A percentile compares a stretch with the other conserved stretches of the same genome.
phyloP scores from a whole-genome alignment of 441 rosid species.

The Arabidopsis hybrid region DNA sequence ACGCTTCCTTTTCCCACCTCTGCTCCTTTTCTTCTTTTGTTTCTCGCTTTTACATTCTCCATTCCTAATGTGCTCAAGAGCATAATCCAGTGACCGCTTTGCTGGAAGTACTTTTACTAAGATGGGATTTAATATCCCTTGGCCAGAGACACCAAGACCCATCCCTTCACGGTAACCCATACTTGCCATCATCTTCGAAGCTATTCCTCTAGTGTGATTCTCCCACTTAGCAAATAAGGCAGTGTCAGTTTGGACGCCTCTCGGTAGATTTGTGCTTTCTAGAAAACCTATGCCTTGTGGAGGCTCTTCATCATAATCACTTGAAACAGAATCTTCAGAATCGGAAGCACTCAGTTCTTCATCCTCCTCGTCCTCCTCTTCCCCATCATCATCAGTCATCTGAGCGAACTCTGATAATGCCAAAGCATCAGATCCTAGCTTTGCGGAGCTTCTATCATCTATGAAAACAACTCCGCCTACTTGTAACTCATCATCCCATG shows the following conservation, averaged over 20 bases:
- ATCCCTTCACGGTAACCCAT: slow-evolving; percentile 97
- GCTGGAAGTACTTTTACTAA: slow-evolving; percentile 83
- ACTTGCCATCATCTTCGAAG: slow-evolving; percentile 96
- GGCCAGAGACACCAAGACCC: slow-evolving; percentile 90
- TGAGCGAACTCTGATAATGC: slow-evolving; percentile 67
- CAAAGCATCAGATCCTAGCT: slow-evolving; percentile 66
- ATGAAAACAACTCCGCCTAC: slow-evolving; percentile 78
- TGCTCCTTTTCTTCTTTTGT: slow-evolving; percentile 70
- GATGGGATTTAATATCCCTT: slow-evolving; percentile 88
- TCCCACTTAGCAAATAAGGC: slow-evolving; percentile 93
- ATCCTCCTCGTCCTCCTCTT: slow-evolving; percentile 59
- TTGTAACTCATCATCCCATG: slow-evolving; percentile 78
- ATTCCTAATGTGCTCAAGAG: slow-evolving; percentile 57
- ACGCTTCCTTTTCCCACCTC: slow-evolving; percentile 93
- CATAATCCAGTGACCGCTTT: slow-evolving; percentile 85
- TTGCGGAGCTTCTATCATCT: slow-evolving; percentile 70
- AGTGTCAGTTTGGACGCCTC: slow-evolving; percentile 83
- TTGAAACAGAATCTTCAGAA: slow-evolving; percentile 63
- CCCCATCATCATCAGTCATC: slow-evolving; percentile 66
- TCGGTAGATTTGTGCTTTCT: slow-evolving; percentile 57
- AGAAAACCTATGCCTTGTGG: slow-evolving; percentile 77
- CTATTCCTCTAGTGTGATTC: slow-evolving; percentile 93
- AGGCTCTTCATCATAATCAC: slow-evolving; percentile 66
- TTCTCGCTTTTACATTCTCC: slow-evolving; percentile 53
- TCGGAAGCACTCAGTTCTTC: slow-evolving; percentile 64